Evolutionary conservation across 2,329 filamentous ascomycete species (phyloP).

Genomic region (Colletotrichum costaricense): DNA sequence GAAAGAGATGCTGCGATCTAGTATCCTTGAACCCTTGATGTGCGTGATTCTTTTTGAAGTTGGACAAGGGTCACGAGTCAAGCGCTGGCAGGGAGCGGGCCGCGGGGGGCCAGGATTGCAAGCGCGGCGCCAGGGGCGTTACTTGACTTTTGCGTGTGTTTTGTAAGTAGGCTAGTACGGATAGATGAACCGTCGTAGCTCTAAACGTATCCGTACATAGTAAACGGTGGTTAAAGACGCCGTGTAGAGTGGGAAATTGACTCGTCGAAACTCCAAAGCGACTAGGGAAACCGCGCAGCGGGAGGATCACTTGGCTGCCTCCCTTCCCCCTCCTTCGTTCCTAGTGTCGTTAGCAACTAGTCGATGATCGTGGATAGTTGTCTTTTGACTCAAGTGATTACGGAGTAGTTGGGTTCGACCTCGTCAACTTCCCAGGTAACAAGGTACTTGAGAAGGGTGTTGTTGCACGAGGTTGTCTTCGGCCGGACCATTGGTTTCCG

Average conservation of each 20-base stretch:
- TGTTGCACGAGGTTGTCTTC: neutral
- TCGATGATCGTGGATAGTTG: too few relatives aligned
- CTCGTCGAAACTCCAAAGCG: neutral
- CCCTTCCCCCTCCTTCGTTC: neutral
- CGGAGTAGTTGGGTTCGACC: too few relatives aligned
- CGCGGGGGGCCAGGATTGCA: conserved; percentile 4
- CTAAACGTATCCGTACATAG: too few relatives aligned
- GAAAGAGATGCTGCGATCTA: neutral
- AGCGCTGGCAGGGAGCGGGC: conserved; percentile 25
- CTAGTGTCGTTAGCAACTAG: neutral
- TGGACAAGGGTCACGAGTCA: conserved; percentile 21
- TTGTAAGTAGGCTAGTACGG: neutral
- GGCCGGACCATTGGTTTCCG: conserved; percentile 12
- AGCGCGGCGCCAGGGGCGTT: conserved; percentile 9
- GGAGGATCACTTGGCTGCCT: conserved; percentile 30
- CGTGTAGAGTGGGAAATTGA: neutral
- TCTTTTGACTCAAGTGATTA: too few relatives aligned
- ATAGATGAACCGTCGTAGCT: neutral
- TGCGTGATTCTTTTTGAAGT: neutral
- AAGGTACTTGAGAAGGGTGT: neutral
- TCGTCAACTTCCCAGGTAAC: neutral
- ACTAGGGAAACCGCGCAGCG: neutral
- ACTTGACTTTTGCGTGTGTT: neutral
- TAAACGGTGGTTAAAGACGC: neutral
- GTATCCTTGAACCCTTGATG: neutral